A percentile compares a stretch with the other conserved stretches of the same genome.
phyloP scores from a whole-genome alignment of 768 basidiomycete genomes.

The Suillus occidentalis region DNA sequence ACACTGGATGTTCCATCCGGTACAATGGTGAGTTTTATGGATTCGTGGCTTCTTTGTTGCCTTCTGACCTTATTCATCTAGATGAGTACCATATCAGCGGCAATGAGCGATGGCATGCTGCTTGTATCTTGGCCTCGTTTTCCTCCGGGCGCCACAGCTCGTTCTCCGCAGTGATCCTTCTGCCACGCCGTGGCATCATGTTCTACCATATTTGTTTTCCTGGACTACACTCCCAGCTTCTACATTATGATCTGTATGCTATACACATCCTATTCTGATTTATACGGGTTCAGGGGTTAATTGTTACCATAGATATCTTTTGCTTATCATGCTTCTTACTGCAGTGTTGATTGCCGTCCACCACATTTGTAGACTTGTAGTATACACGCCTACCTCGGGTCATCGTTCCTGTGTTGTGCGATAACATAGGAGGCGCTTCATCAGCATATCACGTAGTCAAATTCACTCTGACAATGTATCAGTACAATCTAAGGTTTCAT shows the following conservation, averaged over 20 bases:
- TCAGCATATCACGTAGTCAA: not conserved
- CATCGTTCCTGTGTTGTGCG: conserved; percentile 1
- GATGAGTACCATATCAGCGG: conserved; percentile 40
- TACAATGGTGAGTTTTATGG: conserved; percentile 30
- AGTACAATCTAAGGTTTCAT: not conserved
- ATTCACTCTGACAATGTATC: not conserved
- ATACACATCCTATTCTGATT: not conserved
- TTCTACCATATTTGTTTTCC: not conserved
- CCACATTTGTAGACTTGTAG: not conserved
- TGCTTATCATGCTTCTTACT: not conserved
- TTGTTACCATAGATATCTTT: not conserved
- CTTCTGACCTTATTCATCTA: conserved; percentile 11
- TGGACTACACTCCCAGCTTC: not conserved
- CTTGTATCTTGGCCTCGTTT: conserved; percentile 39
- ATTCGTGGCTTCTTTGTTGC: conserved; percentile 8
- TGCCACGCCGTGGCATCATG: conserved; percentile 3
- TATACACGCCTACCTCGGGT: not conserved
- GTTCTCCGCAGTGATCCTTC: conserved; percentile 9
- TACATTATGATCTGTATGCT: conserved; percentile 12
- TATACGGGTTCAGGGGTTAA: not conserved
- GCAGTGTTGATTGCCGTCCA: not conserved
- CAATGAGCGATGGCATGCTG: conserved; percentile 40
- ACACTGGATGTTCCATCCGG: conserved; percentile 36
- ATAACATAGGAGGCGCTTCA: not conserved
- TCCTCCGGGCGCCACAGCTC: conserved; percentile 18